Percentiles rank a stretch among this genome's conserved stretches.
These are phyloP conservation scores for Phytophthora pistaciae DNA, from an alignment of 352 stramenopile species.

Conservation along the genomic window DNA sequence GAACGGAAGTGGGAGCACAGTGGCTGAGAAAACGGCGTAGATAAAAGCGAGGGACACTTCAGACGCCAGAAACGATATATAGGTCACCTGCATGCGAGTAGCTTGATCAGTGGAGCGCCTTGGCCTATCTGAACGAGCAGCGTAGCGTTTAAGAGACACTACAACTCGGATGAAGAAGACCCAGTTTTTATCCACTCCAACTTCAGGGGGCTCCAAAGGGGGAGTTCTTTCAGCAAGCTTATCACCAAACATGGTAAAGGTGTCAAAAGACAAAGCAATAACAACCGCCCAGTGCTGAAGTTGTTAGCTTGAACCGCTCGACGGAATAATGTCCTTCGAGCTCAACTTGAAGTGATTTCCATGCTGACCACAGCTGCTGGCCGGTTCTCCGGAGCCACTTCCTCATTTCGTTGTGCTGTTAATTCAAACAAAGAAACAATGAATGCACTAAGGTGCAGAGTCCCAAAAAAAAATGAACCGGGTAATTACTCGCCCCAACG, in stretches of 20 bases:
- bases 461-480: too few relatives aligned
- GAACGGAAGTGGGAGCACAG: neutral
- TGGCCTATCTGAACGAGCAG: neutral
- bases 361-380: too few relatives aligned
- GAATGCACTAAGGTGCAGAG: too few relatives aligned
- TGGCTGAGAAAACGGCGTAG: neutral
- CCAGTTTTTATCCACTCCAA: neutral
- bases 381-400: too few relatives aligned
- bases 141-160: neutral
- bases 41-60: neutral
- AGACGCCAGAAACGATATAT: neutral
- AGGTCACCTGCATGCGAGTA: neutral
- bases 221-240: neutral
- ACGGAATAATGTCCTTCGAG: too few relatives aligned
- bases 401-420: too few relatives aligned
- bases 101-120: neutral
- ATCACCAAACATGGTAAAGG: neutral
- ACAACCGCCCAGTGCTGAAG: neutral
- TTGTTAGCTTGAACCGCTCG: too few relatives aligned
- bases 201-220: neutral
- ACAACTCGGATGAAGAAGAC: neutral
- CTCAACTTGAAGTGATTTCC: too few relatives aligned
- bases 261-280: neutral
- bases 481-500: too few relatives aligned
- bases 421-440: too few relatives aligned